These are phyloP conservation scores for Shiraia bambusicola DNA, from an alignment of 2,329 filamentous ascomycete species.

Conservation along the genomic window DNA sequence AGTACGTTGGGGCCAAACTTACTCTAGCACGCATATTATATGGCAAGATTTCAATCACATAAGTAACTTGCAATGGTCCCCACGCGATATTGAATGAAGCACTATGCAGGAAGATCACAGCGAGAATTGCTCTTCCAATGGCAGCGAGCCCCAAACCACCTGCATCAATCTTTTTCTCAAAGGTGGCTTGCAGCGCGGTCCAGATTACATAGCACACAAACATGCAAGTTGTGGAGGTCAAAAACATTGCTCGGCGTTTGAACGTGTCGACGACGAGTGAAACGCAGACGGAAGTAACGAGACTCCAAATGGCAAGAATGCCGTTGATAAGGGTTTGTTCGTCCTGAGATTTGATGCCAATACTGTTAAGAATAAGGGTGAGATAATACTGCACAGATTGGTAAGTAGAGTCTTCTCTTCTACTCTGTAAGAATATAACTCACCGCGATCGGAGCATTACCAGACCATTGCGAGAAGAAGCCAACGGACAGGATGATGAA, in stretches of 20 bases:
- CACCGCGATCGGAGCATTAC: constrained; percentile 31
- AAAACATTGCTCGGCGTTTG: constrained; percentile 47
- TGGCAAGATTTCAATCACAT: constrained; percentile 30
- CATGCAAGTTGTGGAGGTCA: constrained; percentile 47
- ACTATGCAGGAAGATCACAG: constrained; percentile 55
- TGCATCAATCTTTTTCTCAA: constrained; percentile 3
- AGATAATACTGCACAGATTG: constrained; percentile 22
- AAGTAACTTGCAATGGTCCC: constrained; percentile 26
- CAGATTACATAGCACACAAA: constrained; percentile 43
- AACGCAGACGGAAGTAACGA: constrained; percentile 36
- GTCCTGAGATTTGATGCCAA: constrained; percentile 38
- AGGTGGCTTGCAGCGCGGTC: constrained; percentile 3
- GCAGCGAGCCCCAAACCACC: constrained; percentile 1
- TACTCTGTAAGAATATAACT: not conserved
- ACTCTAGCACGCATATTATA: constrained; percentile 33
- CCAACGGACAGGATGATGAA: constrained; percentile 57
- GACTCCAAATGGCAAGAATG: constrained; percentile 45
- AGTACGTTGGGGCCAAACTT: not conserved
- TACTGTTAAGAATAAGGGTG: constrained; percentile 38
- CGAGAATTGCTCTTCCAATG: constrained; percentile 41
- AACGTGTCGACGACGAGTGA: constrained; percentile 45
- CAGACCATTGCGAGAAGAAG: constrained; percentile 59
- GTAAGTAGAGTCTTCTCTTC: not conserved
- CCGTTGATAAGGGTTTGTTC: constrained; percentile 43
- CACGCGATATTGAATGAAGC: constrained; percentile 35